phyloP scores from a whole-genome alignment of 139 green algal genomes.

The Diplosphaera chodatii region DNA sequence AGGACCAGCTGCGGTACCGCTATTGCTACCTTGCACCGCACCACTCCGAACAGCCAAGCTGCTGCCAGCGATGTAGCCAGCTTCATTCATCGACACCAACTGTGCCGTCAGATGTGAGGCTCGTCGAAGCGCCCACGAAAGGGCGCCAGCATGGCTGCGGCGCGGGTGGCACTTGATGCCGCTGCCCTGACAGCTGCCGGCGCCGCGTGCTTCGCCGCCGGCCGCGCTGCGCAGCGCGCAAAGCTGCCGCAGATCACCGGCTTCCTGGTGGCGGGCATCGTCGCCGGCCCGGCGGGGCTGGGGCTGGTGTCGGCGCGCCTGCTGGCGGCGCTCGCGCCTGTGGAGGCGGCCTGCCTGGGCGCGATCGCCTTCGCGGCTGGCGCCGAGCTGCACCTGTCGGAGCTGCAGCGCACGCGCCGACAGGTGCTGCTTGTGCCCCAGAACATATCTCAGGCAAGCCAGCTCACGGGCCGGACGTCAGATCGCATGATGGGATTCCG shows the following conservation, averaged over 20 bases:
- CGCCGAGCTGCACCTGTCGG: slow-evolving; percentile 60
- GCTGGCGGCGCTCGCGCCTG: slow-evolving; percentile 32
- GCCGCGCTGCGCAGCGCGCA: background rate
- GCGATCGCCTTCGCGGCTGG: slow-evolving; percentile 75
- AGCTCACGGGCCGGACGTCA: too few species aligned
- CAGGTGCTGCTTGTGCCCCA: slow-evolving; percentile 34
- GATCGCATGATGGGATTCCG: too few species aligned
- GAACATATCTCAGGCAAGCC: too few species aligned
- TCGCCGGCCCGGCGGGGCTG: slow-evolving; percentile 51
- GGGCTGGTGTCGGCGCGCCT: slow-evolving; percentile 44
- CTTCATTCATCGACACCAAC: too few species aligned
- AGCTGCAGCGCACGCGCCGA: slow-evolving; percentile 45
- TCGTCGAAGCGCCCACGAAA: background rate
- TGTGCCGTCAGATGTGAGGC: too few species aligned
- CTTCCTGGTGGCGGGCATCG: slow-evolving; percentile 65
- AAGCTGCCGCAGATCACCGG: slow-evolving; percentile 56
- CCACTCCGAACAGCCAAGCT: too few species aligned
- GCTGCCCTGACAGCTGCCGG: background rate
- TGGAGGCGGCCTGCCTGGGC: slow-evolving; percentile 58
- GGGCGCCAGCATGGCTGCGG: slow-evolving; percentile 1
- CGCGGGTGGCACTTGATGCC: slow-evolving; percentile 1
- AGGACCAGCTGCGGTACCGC: too few species aligned
- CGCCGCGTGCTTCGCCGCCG: background rate
- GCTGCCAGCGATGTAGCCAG: too few species aligned
- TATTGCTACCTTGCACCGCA: too few species aligned